phyloP scores from a whole-genome alignment of 1,284 basidiomycete species.

The Termitomyces sp. region DNA sequence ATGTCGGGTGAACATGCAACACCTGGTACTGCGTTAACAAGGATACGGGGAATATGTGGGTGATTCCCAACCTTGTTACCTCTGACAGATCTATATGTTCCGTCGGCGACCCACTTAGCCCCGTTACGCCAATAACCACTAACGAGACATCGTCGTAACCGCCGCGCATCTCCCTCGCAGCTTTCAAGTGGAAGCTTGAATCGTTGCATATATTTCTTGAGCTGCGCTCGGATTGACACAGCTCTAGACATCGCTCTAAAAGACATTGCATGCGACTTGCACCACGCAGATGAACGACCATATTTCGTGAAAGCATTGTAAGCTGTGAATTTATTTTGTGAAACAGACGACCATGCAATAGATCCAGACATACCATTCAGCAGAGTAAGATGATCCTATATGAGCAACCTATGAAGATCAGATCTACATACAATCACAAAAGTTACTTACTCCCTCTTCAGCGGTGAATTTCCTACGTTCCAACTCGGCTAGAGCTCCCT shows the following conservation, averaged over 20 bases:
- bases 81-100: constrained; percentile 81
- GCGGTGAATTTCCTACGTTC: constrained; percentile 94
- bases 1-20: constrained; percentile 89
- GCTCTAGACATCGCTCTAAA: constrained; percentile 91
- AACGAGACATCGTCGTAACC: constrained; percentile 80
- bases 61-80: constrained; percentile 65
- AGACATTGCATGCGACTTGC: constrained; percentile 86
- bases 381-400: constrained; percentile 84
- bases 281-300: constrained; percentile 86
- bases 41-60: background rate
- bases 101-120: constrained; percentile 84
- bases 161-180: constrained; percentile 79
- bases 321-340: constrained; percentile 37
- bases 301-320: constrained; percentile 90
- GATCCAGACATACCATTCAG: constrained; percentile 64
- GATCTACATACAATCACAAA: background rate
- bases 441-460: constrained; percentile 77
- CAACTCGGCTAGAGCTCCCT: constrained; percentile 81
- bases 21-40: constrained; percentile 38
- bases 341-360: background rate
- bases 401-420: background rate
- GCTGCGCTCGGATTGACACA: constrained; percentile 85
- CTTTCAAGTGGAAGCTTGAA: constrained; percentile 76
- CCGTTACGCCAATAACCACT: constrained; percentile 94
- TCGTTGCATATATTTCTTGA: constrained; percentile 88